These are phyloP conservation scores for Priceomyces melissophilus DNA, from an alignment of 805 yeast genomes.

Conservation along the genomic window DNA sequence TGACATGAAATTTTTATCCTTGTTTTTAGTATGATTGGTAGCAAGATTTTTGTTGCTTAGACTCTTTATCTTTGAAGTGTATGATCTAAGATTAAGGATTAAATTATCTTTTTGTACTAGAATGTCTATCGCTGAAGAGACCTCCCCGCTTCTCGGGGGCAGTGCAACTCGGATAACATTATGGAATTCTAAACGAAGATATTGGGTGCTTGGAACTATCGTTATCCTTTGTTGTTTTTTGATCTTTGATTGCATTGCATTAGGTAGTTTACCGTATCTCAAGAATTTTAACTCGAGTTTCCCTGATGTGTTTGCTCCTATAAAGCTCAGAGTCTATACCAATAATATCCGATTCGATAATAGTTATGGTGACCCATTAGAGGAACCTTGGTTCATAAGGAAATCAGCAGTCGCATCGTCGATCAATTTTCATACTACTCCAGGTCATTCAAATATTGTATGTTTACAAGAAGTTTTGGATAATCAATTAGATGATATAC, in stretches of 20 bases:
- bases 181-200: neutral
- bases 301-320: conserved; percentile 4
- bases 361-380: conserved; percentile 27
- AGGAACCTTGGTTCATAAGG: conserved; percentile 40
- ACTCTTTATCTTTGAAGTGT: no score
- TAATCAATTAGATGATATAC: conserved; percentile 26
- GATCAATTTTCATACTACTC: conserved; percentile 34
- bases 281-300: neutral
- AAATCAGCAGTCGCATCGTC: conserved; percentile 29
- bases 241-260: neutral
- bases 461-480: conserved; percentile 33
- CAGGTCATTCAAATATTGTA: conserved; percentile 31
- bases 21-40: no score
- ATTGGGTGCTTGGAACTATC: neutral
- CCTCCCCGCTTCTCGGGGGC: conserved; percentile 3
- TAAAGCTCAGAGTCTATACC: conserved; percentile 30
- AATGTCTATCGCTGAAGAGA: conserved; percentile 1
- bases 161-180: neutral
- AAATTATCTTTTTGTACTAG: neutral
- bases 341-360: conserved; percentile 48
- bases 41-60: no score
- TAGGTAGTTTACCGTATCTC: neutral
- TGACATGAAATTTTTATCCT: no score
- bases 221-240: neutral
- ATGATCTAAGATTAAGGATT: no score